A percentile compares a stretch with the other conserved stretches of the same genome.
Evolutionary conservation across 108 stramenopile species (phyloP).

Genomic region (Conticribra weissflogii): DNA sequence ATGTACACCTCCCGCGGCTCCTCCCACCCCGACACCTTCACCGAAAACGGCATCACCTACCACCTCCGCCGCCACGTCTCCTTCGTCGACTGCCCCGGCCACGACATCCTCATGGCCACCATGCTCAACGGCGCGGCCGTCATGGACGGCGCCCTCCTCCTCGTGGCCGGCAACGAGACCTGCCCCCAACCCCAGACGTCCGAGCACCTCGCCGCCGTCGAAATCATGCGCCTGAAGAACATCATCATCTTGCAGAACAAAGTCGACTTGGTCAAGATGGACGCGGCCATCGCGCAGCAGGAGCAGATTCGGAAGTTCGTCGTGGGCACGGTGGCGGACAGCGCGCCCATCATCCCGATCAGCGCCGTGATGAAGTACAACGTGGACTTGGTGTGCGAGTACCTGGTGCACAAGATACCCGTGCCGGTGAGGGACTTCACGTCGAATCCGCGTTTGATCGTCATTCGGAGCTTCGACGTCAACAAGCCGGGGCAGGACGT

Average conservation of each 20-base stretch:
- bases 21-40: constrained; percentile 91
- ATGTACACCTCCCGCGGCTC: constrained; percentile 93
- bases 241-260: constrained; percentile 99
- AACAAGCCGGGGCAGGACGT: constrained; percentile 99
- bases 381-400: constrained; percentile 99
- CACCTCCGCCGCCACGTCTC: constrained; percentile 95
- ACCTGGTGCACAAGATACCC: constrained; percentile 95
- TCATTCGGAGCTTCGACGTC: constrained; percentile 99
- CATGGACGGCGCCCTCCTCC: constrained; percentile 99
- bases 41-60: constrained; percentile 84
- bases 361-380: constrained; percentile 98
- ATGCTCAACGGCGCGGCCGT: constrained; percentile 99
- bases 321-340: constrained; percentile 97
- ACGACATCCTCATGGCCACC: constrained; percentile 99
- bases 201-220: constrained; percentile 99
- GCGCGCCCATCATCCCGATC: constrained; percentile 97
- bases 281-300: constrained; percentile 96
- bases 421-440: constrained; percentile 96
- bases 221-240: constrained; percentile 99
- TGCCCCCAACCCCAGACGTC: constrained; percentile 99
- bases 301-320: constrained; percentile 98
- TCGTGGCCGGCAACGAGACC: constrained; percentile 99
- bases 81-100: constrained; percentile 99
- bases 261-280: constrained; percentile 99
- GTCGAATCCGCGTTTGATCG: constrained; percentile 92